Evolutionary conservation across 2,329 filamentous ascomycete genomes (phyloP).

Genomic region (Byssochlamys sp.): DNA sequence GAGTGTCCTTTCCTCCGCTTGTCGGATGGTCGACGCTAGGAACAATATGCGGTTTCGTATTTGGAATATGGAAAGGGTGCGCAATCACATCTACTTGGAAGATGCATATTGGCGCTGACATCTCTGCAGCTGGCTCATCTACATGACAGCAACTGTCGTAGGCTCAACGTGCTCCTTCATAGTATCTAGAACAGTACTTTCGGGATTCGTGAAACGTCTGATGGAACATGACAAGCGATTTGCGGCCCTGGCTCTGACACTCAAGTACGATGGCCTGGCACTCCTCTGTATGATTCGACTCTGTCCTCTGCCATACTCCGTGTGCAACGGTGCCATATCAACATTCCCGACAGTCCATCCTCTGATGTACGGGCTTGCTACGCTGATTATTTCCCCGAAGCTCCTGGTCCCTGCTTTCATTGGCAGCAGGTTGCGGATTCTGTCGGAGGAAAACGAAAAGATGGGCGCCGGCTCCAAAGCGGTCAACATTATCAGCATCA

Average conservation of each 20-base stretch:
- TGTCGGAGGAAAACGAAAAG: conserved; percentile 72
- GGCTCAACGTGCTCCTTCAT: conserved; percentile 74
- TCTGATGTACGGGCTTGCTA: conserved; percentile 67
- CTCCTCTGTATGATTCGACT: conserved; percentile 84
- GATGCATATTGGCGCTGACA: conserved; percentile 5
- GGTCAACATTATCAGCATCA: conserved; percentile 75
- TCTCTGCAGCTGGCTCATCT: conserved; percentile 66
- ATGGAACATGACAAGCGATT: conserved; percentile 79
- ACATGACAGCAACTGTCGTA: conserved; percentile 64
- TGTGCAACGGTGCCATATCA: conserved; percentile 87
- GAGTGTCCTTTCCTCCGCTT: conserved; percentile 73
- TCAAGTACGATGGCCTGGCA: conserved; percentile 81
- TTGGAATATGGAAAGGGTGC: conserved; percentile 62
- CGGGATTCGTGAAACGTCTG: conserved; percentile 66
- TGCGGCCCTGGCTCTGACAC: conserved; percentile 72
- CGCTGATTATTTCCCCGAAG: conserved; percentile 73
- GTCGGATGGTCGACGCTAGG: conserved; percentile 76
- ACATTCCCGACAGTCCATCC: conserved; percentile 84
- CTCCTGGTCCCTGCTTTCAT: conserved; percentile 88
- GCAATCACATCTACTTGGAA: conserved; percentile 17
- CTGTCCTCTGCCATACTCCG: conserved; percentile 82
- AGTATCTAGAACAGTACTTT: conserved; percentile 67
- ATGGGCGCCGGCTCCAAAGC: conserved; percentile 72
- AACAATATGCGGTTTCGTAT: conserved; percentile 61
- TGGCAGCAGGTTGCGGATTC: conserved; percentile 67